phyloP scores from a whole-genome alignment of 2,329 filamentous ascomycete genomes.

The Aspergillus fijiensis region DNA sequence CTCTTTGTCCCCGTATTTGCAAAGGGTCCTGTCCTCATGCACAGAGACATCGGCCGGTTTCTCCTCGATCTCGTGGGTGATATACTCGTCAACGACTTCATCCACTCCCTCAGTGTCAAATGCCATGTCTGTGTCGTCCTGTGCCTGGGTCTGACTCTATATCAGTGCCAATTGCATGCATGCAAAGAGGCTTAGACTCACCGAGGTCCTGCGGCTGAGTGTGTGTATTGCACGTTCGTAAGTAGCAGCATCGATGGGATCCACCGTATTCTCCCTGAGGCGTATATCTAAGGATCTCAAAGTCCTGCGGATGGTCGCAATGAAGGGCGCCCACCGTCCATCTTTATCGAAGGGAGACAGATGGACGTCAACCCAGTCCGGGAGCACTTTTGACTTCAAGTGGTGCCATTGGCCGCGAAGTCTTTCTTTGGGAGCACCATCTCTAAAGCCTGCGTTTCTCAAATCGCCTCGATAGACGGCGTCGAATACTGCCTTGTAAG shows the following conservation, averaged over 20 bases:
- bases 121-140: not conserved
- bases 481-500: constrained; percentile 29
- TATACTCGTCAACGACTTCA: not conserved
- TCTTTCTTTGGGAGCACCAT: constrained; percentile 4
- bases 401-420: constrained; percentile 26
- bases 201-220: no score
- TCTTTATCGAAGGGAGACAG: constrained; percentile 18
- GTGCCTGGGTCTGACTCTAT: not conserved
- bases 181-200: not conserved
- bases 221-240: not conserved
- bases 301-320: constrained; percentile 16
- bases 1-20: not conserved
- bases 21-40: not conserved
- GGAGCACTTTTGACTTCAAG: constrained; percentile 17
- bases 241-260: constrained; percentile 12
- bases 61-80: not conserved
- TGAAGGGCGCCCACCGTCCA: constrained; percentile 15
- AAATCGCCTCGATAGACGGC: constrained; percentile 24
- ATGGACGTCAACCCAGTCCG: constrained; percentile 27
- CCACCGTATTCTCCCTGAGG: constrained; percentile 9
- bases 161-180: not conserved
- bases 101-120: not conserved
- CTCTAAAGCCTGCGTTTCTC: constrained; percentile 18
- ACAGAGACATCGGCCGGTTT: not conserved
- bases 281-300: constrained; percentile 9